These are phyloP conservation scores for Nemania sp. DNA, from an alignment of 2,329 filamentous ascomycete species.

Conservation along the genomic window DNA sequence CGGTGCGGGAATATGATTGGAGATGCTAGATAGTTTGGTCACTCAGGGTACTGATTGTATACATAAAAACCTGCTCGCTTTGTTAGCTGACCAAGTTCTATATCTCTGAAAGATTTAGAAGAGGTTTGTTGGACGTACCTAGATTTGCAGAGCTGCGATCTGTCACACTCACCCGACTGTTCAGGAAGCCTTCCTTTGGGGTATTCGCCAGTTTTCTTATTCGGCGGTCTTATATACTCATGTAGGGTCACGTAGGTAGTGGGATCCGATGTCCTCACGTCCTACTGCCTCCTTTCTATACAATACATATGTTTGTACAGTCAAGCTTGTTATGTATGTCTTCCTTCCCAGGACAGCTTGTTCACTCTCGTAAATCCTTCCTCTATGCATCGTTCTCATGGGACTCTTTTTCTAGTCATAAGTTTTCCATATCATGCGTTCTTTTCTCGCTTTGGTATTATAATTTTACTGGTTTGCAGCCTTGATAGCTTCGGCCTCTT, in stretches of 20 bases:
- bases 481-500: conserved; percentile 60
- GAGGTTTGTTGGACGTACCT: conserved; percentile 19
- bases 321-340: conserved; percentile 13
- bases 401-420: not conserved
- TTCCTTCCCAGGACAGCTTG: conserved; percentile 9
- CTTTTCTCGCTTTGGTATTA: not conserved
- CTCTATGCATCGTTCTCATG: conserved; percentile 19
- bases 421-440: not conserved
- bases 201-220: conserved; percentile 22
- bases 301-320: conserved; percentile 41
- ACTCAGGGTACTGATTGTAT: not conserved
- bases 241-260: conserved; percentile 24
- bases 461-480: conserved; percentile 48
- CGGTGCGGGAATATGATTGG: not conserved
- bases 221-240: conserved; percentile 28
- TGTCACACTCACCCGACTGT: conserved; percentile 5
- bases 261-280: conserved; percentile 8
- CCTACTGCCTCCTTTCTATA: conserved; percentile 24
- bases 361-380: conserved; percentile 11
- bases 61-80: not conserved
- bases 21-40: not conserved
- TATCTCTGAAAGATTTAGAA: not conserved
- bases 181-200: not conserved
- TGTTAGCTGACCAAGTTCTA: conserved; percentile 8
- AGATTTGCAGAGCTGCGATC: not conserved